Conservation (phyloP, 2,329 filamentous ascomycete genomes). For the Colletotrichum limetticola region DNA sequence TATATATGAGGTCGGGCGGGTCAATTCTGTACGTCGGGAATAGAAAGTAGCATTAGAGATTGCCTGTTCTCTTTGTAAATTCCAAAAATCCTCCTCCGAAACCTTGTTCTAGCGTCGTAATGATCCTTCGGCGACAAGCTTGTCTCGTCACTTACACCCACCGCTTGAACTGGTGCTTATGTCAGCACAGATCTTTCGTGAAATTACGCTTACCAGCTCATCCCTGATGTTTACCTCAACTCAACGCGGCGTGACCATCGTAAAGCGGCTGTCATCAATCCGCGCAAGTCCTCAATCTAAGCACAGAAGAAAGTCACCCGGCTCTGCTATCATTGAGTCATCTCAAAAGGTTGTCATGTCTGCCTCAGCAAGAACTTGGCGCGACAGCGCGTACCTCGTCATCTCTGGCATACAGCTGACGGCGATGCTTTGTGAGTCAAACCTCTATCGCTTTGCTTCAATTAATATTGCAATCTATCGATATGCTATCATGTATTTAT, state of each 20-base stretch:
- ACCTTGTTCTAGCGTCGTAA: not conserved
- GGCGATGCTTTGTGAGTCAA: slow-evolving; percentile 36
- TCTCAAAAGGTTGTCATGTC: not conserved
- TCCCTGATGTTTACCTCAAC: not conserved
- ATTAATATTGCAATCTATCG: too few species aligned
- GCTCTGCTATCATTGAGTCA: not conserved
- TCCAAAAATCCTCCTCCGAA: not conserved
- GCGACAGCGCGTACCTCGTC: slow-evolving; percentile 49
- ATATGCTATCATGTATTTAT: not conserved
- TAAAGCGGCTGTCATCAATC: not conserved
- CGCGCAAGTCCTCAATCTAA: not conserved
- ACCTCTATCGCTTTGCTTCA: not conserved
- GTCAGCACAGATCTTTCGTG: not conserved
- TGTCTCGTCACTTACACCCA: not conserved
- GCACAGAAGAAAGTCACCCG: too few species aligned
- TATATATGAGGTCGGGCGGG: not conserved
- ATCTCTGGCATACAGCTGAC: slow-evolving; percentile 45
- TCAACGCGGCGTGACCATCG: not conserved
- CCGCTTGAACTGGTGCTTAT: not conserved
- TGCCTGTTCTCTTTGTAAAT: not conserved
- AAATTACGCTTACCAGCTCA: not conserved
- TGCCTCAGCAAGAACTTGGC: slow-evolving; percentile 31
- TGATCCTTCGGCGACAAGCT: not conserved
- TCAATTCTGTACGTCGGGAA: not conserved
- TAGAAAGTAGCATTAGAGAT: not conserved